Base-by-base conservation (phyloP, 495 filamentous ascomycete species). In the Tuber calosporum region DNA sequence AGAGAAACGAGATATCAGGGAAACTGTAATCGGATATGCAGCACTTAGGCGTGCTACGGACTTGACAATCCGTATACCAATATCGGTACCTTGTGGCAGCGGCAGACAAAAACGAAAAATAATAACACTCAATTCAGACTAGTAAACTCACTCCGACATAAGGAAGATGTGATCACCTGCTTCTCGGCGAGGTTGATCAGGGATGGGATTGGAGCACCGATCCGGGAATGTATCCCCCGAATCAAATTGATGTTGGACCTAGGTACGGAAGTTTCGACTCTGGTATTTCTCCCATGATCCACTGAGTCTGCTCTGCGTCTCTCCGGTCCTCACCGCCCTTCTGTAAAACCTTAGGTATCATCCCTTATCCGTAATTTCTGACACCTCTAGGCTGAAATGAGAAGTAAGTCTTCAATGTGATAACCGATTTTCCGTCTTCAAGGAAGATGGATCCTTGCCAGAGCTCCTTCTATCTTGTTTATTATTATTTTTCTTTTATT, bases 301-400 rank as follows among this genome's bases (percentile, higher is more conserved):
- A 62, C 53, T 62, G 26, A 62, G 53, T 34, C 53, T 62, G 48
- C 53, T 62, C 13, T 62, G 53, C 26, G 26, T 34, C 53, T 62
- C 53, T 62, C 53, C 53, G 26, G 26, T 4, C 53, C 30, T 34
- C 53, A 62, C 53, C 26, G 48, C 53, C 53, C n/a, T 17, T 34
- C 53, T 62, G 26, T 26, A 5, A 62, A 62, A 62, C 53, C 53
- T 34, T 34, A 62, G 53, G 53, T 34, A 62, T 34, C 53, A 34
- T 30, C 26, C 53, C 53, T 62, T 34, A 34, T 62, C 53, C 53
- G 34, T 62, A 34, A 62, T 34, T 34, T 30, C 53, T 30, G 30
- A 26, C 73, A 68, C 70, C 45, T 77, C 76, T 68, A 77, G 76
- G 76, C 76, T 73, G 76, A 78, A 78, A 78, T 78, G 70, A 77